These are phyloP conservation scores for Cyclotella atomus DNA, from an alignment of 108 stramenopile genomes.

Conservation along the genomic window DNA sequence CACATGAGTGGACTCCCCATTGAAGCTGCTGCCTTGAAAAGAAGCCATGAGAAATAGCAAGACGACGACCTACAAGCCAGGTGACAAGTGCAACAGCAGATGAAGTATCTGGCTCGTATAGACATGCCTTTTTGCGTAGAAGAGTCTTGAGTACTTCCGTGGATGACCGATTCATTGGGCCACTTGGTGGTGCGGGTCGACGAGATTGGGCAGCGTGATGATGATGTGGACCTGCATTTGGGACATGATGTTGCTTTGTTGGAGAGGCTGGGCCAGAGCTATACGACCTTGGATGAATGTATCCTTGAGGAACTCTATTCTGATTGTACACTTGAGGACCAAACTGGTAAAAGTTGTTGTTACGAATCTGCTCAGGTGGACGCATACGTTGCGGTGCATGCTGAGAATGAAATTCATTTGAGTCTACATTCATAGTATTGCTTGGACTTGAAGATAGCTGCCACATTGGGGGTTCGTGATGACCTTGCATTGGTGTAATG, in stretches of 20 bases:
- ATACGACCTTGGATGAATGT: constrained; percentile 7
- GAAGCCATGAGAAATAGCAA: constrained; percentile 74
- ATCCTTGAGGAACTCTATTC: constrained; percentile 1
- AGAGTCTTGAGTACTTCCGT: constrained; percentile 88
- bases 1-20: constrained; percentile 84
- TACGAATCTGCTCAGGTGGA: constrained; percentile 16
- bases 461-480: constrained; percentile 37
- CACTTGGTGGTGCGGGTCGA: not conserved
- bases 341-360: constrained; percentile 5
- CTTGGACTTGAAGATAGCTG: constrained; percentile 21
- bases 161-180: constrained; percentile 50
- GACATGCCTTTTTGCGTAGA: constrained; percentile 87
- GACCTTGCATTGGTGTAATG: constrained; percentile 21
- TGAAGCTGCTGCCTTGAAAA: constrained; percentile 89
- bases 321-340: constrained; percentile 10
- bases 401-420: constrained; percentile 33
- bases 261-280: constrained; percentile 12
- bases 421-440: constrained; percentile 17
- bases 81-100: constrained; percentile 82
- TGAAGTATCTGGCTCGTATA: constrained; percentile 90
- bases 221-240: constrained; percentile 3
- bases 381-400: constrained; percentile 6
- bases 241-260: constrained; percentile 15
- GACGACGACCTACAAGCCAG: constrained; percentile 84
- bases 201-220: not conserved